These are phyloP conservation scores for Eucalyptus marginata DNA, from an alignment of 345 rosid genomes.

Conservation along the genomic window DNA sequence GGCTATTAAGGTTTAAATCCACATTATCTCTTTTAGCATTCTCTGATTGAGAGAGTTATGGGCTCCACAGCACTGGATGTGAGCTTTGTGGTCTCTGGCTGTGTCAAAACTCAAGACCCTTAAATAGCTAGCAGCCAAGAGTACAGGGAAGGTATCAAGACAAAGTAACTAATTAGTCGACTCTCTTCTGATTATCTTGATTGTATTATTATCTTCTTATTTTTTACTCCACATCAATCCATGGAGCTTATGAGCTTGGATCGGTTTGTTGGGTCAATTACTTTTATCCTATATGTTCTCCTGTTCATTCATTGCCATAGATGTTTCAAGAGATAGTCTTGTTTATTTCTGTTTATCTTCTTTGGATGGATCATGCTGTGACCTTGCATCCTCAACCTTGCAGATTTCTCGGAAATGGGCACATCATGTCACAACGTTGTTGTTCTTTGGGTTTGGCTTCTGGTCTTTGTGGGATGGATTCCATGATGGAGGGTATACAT, in stretches of 20 bases:
- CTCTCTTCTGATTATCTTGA: background rate
- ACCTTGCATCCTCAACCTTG: background rate
- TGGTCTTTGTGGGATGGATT: conserved; percentile 92
- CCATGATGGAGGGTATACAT: conserved; percentile 45
- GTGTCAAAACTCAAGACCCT: background rate
- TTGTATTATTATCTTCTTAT: background rate
- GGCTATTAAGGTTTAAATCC: background rate
- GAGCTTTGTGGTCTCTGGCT: background rate
- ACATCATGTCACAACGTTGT: conserved; percentile 63
- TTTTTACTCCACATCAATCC: background rate
- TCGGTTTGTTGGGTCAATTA: background rate
- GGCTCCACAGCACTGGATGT: background rate
- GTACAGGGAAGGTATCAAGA: background rate
- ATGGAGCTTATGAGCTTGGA: background rate
- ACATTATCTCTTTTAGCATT: background rate
- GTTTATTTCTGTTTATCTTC: background rate
- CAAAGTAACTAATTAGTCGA: background rate
- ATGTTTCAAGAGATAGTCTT: background rate
- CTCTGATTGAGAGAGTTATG: background rate
- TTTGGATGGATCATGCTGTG: background rate
- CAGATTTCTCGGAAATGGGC: conserved; percentile 90
- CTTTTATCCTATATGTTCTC: background rate
- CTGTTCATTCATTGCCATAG: background rate
- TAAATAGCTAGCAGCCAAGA: background rate
- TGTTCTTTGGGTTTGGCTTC: conserved; percentile 77